Evolutionary conservation across 345 rosid genomes (phyloP).

Genomic region (Lenwebbia sp.): DNA sequence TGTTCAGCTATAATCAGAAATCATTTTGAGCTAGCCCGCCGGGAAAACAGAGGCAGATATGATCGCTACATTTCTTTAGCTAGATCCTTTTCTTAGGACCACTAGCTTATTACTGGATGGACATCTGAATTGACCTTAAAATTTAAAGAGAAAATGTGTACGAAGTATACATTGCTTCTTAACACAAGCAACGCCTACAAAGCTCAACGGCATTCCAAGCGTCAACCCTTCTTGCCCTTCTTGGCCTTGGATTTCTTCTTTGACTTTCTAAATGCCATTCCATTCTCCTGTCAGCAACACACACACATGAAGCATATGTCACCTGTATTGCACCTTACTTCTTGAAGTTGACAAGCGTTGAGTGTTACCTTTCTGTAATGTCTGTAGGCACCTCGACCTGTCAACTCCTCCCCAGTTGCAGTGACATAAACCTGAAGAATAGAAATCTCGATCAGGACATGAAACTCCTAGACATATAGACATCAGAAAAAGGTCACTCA

Average conservation of each 20-base stretch:
- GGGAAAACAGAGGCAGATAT: not conserved
- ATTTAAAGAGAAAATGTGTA: not conserved
- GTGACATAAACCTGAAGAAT: slow-evolving; percentile 44
- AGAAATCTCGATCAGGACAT: not conserved
- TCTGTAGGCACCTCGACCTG: slow-evolving; percentile 75
- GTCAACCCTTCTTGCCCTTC: slow-evolving; percentile 8
- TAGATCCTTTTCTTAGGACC: not conserved
- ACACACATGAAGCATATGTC: not conserved
- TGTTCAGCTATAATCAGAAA: not conserved
- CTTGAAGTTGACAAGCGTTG: not conserved
- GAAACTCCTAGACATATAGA: not conserved
- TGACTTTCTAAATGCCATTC: slow-evolving; percentile 26
- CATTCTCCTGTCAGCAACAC: slow-evolving; percentile 36
- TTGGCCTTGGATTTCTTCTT: slow-evolving; percentile 29
- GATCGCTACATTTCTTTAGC: not conserved
- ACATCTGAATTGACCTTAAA: not conserved
- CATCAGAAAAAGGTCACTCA: not conserved
- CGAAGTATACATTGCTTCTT: not conserved
- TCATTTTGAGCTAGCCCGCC: not conserved
- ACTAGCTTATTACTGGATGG: not conserved
- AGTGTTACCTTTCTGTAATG: slow-evolving; percentile 58
- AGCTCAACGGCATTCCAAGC: not conserved
- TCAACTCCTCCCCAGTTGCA: slow-evolving; percentile 61
- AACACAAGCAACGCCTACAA: not conserved
- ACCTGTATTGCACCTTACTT: not conserved